These are phyloP conservation scores for Viridothelium virens DNA, from an alignment of 495 filamentous ascomycete species.

Conservation along the genomic window DNA sequence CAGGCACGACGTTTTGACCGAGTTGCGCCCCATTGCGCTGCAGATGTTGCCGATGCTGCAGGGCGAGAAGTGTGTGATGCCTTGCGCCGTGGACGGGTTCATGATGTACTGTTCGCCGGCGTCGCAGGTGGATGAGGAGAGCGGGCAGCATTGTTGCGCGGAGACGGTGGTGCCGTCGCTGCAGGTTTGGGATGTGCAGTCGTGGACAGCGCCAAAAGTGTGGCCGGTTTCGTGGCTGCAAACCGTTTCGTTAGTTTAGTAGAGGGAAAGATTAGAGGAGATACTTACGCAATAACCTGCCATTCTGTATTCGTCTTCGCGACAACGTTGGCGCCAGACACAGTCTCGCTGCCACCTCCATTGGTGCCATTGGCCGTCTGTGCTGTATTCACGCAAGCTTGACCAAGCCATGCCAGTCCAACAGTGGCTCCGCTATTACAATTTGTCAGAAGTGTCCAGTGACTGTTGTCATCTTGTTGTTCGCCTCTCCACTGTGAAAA, in stretches of 20 bases:
- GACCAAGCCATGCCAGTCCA: conserved; percentile 87
- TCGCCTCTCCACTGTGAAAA: conserved; percentile 84
- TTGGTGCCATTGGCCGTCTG: conserved; percentile 35
- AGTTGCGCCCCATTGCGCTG: conserved; percentile 74
- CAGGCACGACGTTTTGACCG: conserved; percentile 68
- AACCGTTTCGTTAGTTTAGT: not conserved
- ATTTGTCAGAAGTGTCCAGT: conserved; percentile 86
- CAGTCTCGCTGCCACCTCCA: conserved; percentile 50
- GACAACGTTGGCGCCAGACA: conserved; percentile 84
- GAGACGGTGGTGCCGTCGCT: conserved; percentile 48
- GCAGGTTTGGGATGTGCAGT: conserved; percentile 70
- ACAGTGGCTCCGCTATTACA: conserved; percentile 83
- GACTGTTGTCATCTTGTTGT: conserved; percentile 68
- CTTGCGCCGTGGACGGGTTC: conserved; percentile 75
- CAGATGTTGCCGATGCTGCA: conserved; percentile 94
- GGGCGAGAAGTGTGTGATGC: conserved; percentile 71
- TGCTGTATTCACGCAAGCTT: conserved; percentile 57
- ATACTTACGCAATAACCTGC: conserved; percentile 74
- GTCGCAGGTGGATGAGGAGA: conserved; percentile 60
- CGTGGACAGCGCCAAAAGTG: conserved; percentile 92
- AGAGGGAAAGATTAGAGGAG: not conserved
- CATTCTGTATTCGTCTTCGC: conserved; percentile 62
- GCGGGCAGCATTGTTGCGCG: conserved; percentile 79
- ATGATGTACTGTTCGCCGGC: conserved; percentile 78
- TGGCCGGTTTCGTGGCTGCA: conserved; percentile 76